These are phyloP conservation scores for Marsdenia floribunda DNA, from an alignment of 257 asterid genomes.

Conservation along the genomic window DNA sequence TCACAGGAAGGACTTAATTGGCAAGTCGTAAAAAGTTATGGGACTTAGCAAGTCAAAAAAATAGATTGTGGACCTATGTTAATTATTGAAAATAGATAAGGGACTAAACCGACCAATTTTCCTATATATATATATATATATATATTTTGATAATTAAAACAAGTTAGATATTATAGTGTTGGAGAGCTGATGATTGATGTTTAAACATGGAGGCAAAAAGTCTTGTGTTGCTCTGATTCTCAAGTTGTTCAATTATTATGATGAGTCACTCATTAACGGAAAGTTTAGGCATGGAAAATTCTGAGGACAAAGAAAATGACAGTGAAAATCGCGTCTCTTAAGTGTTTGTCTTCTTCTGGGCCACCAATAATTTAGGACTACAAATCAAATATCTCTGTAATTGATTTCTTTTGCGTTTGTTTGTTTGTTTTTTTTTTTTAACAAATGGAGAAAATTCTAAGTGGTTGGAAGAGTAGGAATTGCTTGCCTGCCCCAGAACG, in stretches of 20 bases:
- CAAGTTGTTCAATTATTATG: slow-evolving; percentile 17
- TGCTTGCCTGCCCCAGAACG: not conserved
- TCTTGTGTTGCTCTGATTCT: not conserved
- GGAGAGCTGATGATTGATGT: not conserved
- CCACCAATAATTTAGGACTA: slow-evolving; percentile 27
- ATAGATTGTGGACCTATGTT: no score
- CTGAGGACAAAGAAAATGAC: slow-evolving; percentile 17
- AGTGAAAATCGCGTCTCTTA: not conserved
- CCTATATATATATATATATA: no score
- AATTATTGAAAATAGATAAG: no score
- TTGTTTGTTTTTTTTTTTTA: no score
- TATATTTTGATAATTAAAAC: no score
- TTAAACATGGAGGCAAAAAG: not conserved
- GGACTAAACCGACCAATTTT: no score
- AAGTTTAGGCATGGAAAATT: not conserved
- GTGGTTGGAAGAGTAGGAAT: slow-evolving; percentile 7
- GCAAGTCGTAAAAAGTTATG: no score
- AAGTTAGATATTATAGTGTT: not conserved
- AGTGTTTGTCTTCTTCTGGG: not conserved
- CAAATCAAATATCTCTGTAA: slow-evolving; percentile 5
- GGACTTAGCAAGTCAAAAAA: no score
- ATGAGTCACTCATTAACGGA: not conserved
- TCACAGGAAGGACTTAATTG: no score
- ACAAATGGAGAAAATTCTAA: not conserved
- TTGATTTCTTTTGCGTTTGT: not conserved